phyloP scores from a whole-genome alignment of 1,139 yeast species.

The Blastobotrys elegans region DNA sequence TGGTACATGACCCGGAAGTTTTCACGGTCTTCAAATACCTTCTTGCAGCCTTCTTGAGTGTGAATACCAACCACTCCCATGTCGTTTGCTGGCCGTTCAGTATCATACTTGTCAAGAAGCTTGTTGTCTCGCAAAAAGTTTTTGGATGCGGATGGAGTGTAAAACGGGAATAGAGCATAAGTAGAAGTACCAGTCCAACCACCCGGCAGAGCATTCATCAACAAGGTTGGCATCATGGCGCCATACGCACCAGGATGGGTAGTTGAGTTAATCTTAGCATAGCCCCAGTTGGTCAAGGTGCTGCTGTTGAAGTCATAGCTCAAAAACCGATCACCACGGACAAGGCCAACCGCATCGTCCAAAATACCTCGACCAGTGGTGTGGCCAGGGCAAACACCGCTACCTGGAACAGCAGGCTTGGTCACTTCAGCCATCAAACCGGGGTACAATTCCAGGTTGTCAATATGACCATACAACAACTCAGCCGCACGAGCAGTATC shows the following conservation, averaged over 20 bases:
- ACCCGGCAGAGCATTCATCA: constrained; percentile 8
- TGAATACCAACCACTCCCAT: constrained; percentile 12
- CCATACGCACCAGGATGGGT: constrained; percentile 10
- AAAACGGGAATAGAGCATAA: constrained; percentile 11
- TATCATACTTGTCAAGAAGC: constrained; percentile 10
- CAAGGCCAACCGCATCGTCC: constrained; percentile 12
- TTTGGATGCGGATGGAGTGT: constrained; percentile 11
- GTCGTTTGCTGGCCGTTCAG: constrained; percentile 11
- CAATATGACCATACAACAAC: constrained; percentile 12
- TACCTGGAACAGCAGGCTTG: constrained; percentile 12
- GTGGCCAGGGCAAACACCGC: constrained; percentile 14
- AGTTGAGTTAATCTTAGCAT: constrained; percentile 10
- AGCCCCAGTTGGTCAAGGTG: constrained; percentile 13
- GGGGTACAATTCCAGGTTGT: constrained; percentile 12
- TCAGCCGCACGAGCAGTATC: constrained; percentile 13
- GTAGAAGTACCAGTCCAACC: constrained; percentile 11
- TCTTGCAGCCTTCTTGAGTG: constrained; percentile 13
- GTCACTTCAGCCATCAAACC: constrained; percentile 13
- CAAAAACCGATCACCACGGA: constrained; percentile 11
- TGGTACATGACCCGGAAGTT: constrained; percentile 13
- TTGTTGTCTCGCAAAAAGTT: constrained; percentile 7
- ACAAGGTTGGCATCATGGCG: constrained; percentile 9
- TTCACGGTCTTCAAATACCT: constrained; percentile 11
- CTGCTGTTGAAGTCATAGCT: constrained; percentile 11
- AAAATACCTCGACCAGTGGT: constrained; percentile 13